Evolutionary conservation across 495 filamentous ascomycete genomes (phyloP).

Genomic region (Daldinia decipiens): DNA sequence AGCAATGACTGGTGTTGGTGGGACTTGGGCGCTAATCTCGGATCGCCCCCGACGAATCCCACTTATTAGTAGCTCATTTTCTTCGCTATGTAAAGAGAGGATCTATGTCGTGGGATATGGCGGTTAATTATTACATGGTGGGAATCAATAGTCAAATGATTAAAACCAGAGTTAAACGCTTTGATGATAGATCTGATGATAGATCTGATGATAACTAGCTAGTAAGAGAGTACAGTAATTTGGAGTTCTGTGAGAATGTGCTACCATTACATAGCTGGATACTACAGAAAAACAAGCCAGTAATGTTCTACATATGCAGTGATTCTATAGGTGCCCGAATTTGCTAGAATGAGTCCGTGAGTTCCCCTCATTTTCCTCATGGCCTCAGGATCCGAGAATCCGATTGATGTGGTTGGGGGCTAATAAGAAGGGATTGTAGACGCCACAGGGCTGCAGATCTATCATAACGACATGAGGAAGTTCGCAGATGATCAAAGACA

Average conservation of each 20-base stretch:
- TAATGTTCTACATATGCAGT: neutral
- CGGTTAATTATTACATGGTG: neutral
- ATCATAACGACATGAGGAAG: conserved; percentile 20
- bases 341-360: neutral
- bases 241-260: neutral
- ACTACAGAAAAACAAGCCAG: neutral
- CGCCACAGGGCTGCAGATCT: neutral
- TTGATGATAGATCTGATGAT: neutral
- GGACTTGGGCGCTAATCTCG: conserved; percentile 25
- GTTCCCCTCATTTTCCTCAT: neutral
- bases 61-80: conserved; percentile 9
- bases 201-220: neutral
- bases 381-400: conserved; percentile 12
- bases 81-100: conserved; percentile 25
- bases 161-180: neutral
- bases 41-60: conserved; percentile 29
- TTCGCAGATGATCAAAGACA: neutral
- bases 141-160: neutral
- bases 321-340: neutral
- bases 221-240: neutral
- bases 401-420: conserved; percentile 9
- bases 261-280: neutral
- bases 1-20: conserved; percentile 13
- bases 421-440: neutral
- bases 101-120: conserved; percentile 18